Conservation (phyloP, 106 monocot species). For the Allium sativum region DNA sequence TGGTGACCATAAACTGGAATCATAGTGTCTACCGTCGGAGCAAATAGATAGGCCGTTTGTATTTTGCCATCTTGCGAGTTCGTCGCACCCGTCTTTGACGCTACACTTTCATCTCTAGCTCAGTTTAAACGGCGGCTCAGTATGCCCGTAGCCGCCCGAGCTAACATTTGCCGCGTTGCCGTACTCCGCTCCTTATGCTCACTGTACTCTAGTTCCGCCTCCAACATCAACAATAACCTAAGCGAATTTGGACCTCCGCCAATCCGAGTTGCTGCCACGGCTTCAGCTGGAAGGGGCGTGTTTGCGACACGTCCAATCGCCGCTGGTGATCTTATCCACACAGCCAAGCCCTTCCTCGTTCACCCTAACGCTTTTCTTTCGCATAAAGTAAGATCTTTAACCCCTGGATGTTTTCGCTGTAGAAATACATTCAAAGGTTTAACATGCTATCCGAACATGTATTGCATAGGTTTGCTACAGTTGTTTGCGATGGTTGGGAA, state of each 20-base stretch:
- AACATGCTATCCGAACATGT: too few species aligned
- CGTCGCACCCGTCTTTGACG: too few species aligned
- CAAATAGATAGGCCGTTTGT: too few species aligned
- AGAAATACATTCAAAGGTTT: too few species aligned
- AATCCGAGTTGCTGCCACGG: conserved; percentile 57
- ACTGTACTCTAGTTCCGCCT: background rate
- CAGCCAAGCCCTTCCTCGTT: conserved; percentile 64
- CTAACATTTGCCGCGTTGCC: background rate
- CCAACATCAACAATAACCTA: background rate
- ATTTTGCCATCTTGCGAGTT: too few species aligned
- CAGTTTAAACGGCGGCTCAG: background rate
- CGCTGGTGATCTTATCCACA: conserved; percentile 78
- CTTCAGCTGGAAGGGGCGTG: conserved; percentile 66
- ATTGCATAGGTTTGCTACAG: conserved; percentile 62
- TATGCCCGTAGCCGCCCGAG: background rate
- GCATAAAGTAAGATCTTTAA: conserved; percentile 18
- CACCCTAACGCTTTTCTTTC: conserved; percentile 47
- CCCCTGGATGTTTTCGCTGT: too few species aligned
- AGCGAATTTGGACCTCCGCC: conserved; percentile 39
- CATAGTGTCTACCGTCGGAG: too few species aligned
- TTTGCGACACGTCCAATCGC: conserved; percentile 54
- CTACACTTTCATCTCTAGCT: too few species aligned
- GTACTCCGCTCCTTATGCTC: conserved; percentile 6
- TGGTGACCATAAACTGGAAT: too few species aligned
- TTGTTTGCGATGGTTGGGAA: conserved; percentile 52